Evolutionary conservation across 2,329 filamentous ascomycete genomes (phyloP), one percentile per base, ranked within the genome.

Genomic region (Harringtonia lauricola): DNA sequence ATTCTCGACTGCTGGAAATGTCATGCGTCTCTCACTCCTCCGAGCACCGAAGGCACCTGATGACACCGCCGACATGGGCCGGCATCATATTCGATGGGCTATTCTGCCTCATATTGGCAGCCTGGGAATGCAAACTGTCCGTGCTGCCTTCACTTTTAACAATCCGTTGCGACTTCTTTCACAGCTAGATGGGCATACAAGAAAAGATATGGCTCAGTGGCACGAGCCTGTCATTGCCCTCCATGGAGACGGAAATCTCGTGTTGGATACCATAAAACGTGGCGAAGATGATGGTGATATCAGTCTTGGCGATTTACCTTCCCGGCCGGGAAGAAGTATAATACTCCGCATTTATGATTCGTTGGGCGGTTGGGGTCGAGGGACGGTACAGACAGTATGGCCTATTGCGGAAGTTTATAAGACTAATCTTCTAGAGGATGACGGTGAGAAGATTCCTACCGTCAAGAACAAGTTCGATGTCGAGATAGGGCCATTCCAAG

Each of bases 221-320:
- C n/a, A n/a, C n/a, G n/a, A n/a, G n/a, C n/a, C n/a, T n/a, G n/a
- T n/a, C n/a, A n/a, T 26, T 26, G 6, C 24, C 10, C 24, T 95
- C n/a, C 69, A 70, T 2, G 81, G 81, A 31, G 69, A 72, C 30
- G 59, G 70, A 13, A 82, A 83, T 3, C 66, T 96, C 19, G 68
- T 96, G 4, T 67, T 96, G 1, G 92, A 96, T 58, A 82, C 81
- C 1, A 72, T 96, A 60, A 96, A 96, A 71, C 81, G 90, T 47
- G 90, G 86, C 10, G 84, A 89, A 57, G 84, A 89, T 53, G 84
- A 89, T 51, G 79, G 83, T 55, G 84, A 87, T 52, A 74, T 87
- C 29, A 14, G 15, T 9, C 17, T 29, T 28, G 26, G 19, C 14
- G 40, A 55, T 41, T 63, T 92, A 29, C 73, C 76, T 2, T 68